Percentiles rank a stretch among this genome's conserved stretches.
Conservation (phyloP, 83 land plant species). For the Thuja plicata region DNA sequence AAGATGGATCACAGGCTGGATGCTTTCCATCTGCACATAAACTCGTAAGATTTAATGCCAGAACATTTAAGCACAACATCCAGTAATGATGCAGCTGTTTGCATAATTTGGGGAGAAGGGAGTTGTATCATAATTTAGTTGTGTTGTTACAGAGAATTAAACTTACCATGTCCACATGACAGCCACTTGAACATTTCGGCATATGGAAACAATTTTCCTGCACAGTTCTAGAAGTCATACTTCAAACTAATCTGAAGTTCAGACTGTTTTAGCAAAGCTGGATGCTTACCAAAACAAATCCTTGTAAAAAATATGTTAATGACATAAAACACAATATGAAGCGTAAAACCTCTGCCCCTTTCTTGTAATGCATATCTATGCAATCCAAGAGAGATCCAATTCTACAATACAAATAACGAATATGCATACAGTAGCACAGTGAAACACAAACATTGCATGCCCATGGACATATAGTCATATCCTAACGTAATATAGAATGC, state of each 20-base stretch:
- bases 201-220: conserved; percentile 91
- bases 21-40: conserved; percentile 87
- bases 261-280: background rate
- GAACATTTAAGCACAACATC: background rate
- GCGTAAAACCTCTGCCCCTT: background rate
- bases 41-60: conserved; percentile 6
- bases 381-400: background rate
- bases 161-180: conserved; percentile 89
- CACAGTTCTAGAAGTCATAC: background rate
- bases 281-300: background rate
- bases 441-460: background rate
- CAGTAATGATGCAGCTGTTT: conserved; percentile 8
- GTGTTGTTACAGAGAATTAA: background rate
- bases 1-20: conserved; percentile 83
- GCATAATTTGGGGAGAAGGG: background rate
- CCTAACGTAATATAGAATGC: background rate
- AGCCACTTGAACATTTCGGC: conserved; percentile 86
- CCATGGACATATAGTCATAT: background rate
- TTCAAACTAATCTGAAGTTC: background rate
- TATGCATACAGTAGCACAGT: too few relatives aligned
- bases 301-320: background rate
- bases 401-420: too few relatives aligned
- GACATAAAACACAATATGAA: background rate
- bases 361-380: background rate
- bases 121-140: background rate